phyloP scores from a whole-genome alignment of 306 rosid genomes.

The Leucaena leucocephala region DNA sequence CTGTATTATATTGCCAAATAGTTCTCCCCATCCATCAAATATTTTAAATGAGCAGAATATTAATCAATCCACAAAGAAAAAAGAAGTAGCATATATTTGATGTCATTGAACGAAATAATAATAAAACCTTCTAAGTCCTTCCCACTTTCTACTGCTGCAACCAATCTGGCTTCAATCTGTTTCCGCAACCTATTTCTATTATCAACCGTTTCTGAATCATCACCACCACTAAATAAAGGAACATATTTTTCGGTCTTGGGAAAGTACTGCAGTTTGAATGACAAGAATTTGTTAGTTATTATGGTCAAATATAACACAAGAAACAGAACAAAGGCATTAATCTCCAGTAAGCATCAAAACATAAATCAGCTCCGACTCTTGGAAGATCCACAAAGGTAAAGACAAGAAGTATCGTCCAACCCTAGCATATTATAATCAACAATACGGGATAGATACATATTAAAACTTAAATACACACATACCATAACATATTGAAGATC shows the following conservation, averaged over 20 bases:
- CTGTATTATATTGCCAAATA: background rate
- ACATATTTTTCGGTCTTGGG: constrained; percentile 96
- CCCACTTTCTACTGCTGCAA: constrained; percentile 88
- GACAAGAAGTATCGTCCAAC: background rate
- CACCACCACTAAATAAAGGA: constrained; percentile 78
- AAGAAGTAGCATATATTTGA: background rate
- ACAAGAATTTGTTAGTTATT: constrained; percentile 34
- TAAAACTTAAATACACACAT: constrained; percentile 26
- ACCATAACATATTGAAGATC: constrained; percentile 97
- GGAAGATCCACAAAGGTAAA: constrained; percentile 1
- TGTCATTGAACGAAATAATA: background rate
- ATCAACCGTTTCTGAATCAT: constrained; percentile 64
- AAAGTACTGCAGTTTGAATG: constrained; percentile 70
- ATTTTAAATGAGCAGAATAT: background rate
- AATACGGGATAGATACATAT: background rate
- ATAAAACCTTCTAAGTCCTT: constrained; percentile 91
- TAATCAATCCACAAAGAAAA: background rate
- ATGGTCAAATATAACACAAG: background rate
- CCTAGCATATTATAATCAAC: background rate
- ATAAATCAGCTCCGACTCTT: background rate
- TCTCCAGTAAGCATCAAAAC: background rate
- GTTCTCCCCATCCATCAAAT: background rate
- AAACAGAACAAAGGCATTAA: background rate
- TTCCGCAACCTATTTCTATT: constrained; percentile 73
- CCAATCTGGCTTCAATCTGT: constrained; percentile 80